Conservation (phyloP, 495 filamentous ascomycete genomes). For the Penicillium crystallinum region DNA sequence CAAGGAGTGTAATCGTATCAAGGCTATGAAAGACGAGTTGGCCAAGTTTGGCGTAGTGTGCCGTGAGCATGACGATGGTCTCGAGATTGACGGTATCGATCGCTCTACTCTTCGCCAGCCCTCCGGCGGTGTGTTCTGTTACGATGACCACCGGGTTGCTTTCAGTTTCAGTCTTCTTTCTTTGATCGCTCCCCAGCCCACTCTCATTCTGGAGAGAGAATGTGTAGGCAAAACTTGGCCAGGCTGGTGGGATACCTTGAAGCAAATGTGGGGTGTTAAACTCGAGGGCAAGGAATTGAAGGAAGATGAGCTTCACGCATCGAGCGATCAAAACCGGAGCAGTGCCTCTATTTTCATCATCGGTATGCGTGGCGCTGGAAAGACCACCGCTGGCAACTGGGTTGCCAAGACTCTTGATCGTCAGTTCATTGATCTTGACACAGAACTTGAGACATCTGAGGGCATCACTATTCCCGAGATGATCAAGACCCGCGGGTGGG, state of each 20-base stretch:
- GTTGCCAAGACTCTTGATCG: slow-evolving; percentile 67
- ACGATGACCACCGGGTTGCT: slow-evolving; percentile 96
- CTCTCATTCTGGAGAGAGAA: slow-evolving; percentile 79
- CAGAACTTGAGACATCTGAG: slow-evolving; percentile 68
- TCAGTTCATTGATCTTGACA: slow-evolving; percentile 81
- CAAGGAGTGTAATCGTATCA: slow-evolving; percentile 97
- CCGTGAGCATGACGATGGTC: slow-evolving; percentile 85
- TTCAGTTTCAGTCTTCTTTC: slow-evolving; percentile 97
- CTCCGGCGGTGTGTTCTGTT: slow-evolving; percentile 73
- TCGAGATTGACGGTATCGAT: slow-evolving; percentile 71
- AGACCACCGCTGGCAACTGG: slow-evolving; percentile 88
- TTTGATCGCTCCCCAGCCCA: slow-evolving; percentile 64
- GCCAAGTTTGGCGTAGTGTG: slow-evolving; percentile 92
- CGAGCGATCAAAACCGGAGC: slow-evolving; percentile 29
- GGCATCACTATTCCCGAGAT: slow-evolving; percentile 79
- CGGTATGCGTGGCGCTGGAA: slow-evolving; percentile 96
- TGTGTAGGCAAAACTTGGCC: slow-evolving; percentile 99
- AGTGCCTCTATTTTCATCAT: slow-evolving; percentile 80
- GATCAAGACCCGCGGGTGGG: slow-evolving; percentile 76
- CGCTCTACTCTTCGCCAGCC: slow-evolving; percentile 56
- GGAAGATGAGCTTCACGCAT: slow-evolving; percentile 28
- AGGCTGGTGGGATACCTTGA: slow-evolving; percentile 92
- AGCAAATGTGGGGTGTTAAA: slow-evolving; percentile 65
- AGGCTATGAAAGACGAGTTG: slow-evolving; percentile 92
- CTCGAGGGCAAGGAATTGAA: slow-evolving; percentile 67